Base-by-base conservation (phyloP, 2,329 filamentous ascomycete species). In the Sporothrix schenckii region DNA sequence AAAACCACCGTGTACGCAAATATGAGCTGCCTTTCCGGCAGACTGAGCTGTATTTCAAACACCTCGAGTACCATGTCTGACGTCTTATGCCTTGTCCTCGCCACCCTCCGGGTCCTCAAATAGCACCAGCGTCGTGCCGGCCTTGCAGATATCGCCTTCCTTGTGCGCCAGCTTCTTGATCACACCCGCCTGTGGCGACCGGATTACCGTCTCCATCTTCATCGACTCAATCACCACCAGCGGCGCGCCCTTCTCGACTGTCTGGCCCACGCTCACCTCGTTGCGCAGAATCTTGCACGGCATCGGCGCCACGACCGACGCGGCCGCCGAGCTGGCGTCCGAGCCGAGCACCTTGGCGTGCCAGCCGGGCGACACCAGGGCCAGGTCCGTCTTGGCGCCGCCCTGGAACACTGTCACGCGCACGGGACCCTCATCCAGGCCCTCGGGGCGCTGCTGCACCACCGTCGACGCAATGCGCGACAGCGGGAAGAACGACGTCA, bases 251-350 rank as follows among this genome's bases (percentile, higher is more conserved):
- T 94, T 96, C 78, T 89, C 89, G 19, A 99, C 95, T 61, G 80
- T 81, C 73, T 97, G 88, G 0, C 95, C 95, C 75, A 93, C 93
- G 39, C 85, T 81, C 0, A 97, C 93, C 79, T 97, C 92, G 63
- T 97, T 95, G 74, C 92, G 89, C 72, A 99, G 82, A 34, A 99
- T 91, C 82, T 98, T 98, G 81, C 95, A 98, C 1, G 95, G 95
- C 95, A 99, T 99, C 0, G 95, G 95, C 27, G 95, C 93, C 30
- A 92, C 85, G 1, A 98, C 93, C 68, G 91, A 95, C 72, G 94
- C 94, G 7, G 89, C 85, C 0, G 87, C 86, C 77, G 97, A 92
- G 78, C 92, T 94, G 52, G 47, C 49, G 47, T 72, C 71, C 73
- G 92, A 82, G 0, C 94, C 94, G 9, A 97, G 84, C 0, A 93